These are phyloP conservation scores for Termitomyces eurrhizus DNA, from an alignment of 768 basidiomycete genomes.

Conservation along the genomic window DNA sequence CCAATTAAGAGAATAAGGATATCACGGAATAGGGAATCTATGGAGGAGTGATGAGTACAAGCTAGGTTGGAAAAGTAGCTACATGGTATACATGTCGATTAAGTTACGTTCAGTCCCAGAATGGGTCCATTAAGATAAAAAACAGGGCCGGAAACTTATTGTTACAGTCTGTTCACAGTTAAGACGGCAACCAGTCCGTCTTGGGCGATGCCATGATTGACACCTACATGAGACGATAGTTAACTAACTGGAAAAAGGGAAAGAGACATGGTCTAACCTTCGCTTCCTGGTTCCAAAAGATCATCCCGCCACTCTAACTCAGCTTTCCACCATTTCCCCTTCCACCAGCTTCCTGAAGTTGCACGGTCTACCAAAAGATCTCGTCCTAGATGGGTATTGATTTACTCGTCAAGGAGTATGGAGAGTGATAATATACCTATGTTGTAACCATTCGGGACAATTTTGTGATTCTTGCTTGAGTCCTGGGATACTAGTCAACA, in stretches of 20 bases:
- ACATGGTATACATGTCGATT: slow-evolving; percentile 8
- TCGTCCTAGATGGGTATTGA: slow-evolving; percentile 40
- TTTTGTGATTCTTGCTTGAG: slow-evolving; percentile 64
- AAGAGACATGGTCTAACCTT: slow-evolving; percentile 41
- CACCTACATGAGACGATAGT: slow-evolving; percentile 37
- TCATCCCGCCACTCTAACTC: slow-evolving; percentile 74
- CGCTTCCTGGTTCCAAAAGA: slow-evolving; percentile 61
- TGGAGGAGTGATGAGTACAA: slow-evolving; percentile 1
- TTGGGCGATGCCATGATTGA: slow-evolving; percentile 78
- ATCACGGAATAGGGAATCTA: background rate
- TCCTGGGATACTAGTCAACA: slow-evolving; percentile 27
- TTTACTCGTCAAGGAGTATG: background rate
- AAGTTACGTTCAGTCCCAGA: slow-evolving; percentile 3
- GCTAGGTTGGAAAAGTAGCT: background rate
- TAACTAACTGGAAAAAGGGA: background rate
- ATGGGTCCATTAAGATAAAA: background rate
- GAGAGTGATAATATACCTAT: slow-evolving; percentile 24
- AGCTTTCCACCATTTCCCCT: slow-evolving; percentile 69
- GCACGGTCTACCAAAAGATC: slow-evolving; percentile 75
- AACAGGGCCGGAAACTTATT: background rate
- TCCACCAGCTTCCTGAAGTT: slow-evolving; percentile 54
- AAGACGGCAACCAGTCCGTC: slow-evolving; percentile 81
- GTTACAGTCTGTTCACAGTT: slow-evolving; percentile 40
- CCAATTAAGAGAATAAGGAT: background rate
- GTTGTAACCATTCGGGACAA: slow-evolving; percentile 78